phyloP scores from a whole-genome alignment of 495 filamentous ascomycete species.

The Hypoxylon lenormandii region DNA sequence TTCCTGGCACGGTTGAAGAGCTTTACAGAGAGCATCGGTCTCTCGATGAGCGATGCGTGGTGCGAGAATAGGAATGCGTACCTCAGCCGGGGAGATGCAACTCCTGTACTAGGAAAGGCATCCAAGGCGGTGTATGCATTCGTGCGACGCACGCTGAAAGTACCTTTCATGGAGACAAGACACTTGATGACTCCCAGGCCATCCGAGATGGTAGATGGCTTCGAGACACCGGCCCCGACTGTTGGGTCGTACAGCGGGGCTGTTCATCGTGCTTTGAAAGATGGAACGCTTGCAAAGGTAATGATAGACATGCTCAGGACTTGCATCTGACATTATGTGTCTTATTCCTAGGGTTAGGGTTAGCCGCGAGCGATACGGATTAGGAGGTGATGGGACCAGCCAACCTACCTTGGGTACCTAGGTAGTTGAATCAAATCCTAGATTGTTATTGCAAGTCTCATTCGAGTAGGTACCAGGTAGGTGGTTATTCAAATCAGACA shows the following conservation, averaged over 20 bases:
- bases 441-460: too few relatives aligned
- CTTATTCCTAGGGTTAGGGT: too few relatives aligned
- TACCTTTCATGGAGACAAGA: constrained; percentile 1
- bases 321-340: too few relatives aligned
- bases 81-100: constrained; percentile 23
- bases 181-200: neutral
- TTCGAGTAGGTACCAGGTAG: too few relatives aligned
- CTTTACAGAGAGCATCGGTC: neutral
- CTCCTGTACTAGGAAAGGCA: constrained; percentile 12
- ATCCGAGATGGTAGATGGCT: neutral
- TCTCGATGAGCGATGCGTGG: constrained; percentile 8
- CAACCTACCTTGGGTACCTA: too few relatives aligned
- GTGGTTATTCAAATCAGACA: too few relatives aligned
- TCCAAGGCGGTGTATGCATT: constrained; percentile 21
- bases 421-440: too few relatives aligned
- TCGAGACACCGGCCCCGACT: constrained; percentile 16
- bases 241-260: constrained; percentile 16
- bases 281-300: constrained; percentile 12
- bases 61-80: constrained; percentile 20
- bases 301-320: neutral
- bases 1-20: neutral
- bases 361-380: too few relatives aligned
- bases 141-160: constrained; percentile 15
- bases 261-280: constrained; percentile 15
- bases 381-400: too few relatives aligned